phyloP scores from a whole-genome alignment of 1,284 basidiomycete species.

The Trichosporon inkin region DNA sequence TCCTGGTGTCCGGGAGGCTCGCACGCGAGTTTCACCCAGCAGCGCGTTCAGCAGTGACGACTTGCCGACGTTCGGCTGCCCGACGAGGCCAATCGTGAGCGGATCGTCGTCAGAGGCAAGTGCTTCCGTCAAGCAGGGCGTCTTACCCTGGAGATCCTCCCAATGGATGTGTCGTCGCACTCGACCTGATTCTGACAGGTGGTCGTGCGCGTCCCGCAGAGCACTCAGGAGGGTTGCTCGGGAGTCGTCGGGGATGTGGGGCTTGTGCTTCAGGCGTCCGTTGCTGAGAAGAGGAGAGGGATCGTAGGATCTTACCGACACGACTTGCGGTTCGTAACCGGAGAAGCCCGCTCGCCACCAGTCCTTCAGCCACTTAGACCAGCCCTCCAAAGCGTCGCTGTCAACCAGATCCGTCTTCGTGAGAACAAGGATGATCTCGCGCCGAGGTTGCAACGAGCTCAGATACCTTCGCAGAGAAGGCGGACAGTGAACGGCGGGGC shows the following conservation, averaged over 20 bases:
- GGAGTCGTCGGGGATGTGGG: conserved; percentile 59
- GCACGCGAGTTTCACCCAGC: conserved; percentile 73
- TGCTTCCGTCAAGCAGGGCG: not conserved
- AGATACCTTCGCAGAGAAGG: conserved; percentile 55
- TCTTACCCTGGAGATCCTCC: conserved; percentile 51
- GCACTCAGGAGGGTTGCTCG: conserved; percentile 60
- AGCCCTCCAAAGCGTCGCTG: conserved; percentile 58
- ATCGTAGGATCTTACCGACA: conserved; percentile 68
- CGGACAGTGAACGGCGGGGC: conserved; percentile 63
- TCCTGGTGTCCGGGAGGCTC: conserved; percentile 82
- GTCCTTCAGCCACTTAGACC: conserved; percentile 63
- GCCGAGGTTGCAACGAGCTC: conserved; percentile 46
- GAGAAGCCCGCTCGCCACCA: conserved; percentile 47
- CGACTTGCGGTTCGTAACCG: conserved; percentile 52
- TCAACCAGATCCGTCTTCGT: conserved; percentile 80
- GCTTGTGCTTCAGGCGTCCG: conserved; percentile 52
- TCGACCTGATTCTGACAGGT: conserved; percentile 63
- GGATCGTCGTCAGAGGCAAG: conserved; percentile 45
- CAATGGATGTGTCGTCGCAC: conserved; percentile 59
- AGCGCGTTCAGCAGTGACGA: conserved; percentile 84
- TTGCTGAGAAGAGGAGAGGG: conserved; percentile 51
- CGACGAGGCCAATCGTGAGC: conserved; percentile 77
- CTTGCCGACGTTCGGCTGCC: conserved; percentile 93
- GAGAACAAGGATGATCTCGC: conserved; percentile 69
- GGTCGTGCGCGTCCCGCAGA: conserved; percentile 63